Conservation (phyloP, 805 yeast species). For the Metschnikowia orientalis region DNA sequence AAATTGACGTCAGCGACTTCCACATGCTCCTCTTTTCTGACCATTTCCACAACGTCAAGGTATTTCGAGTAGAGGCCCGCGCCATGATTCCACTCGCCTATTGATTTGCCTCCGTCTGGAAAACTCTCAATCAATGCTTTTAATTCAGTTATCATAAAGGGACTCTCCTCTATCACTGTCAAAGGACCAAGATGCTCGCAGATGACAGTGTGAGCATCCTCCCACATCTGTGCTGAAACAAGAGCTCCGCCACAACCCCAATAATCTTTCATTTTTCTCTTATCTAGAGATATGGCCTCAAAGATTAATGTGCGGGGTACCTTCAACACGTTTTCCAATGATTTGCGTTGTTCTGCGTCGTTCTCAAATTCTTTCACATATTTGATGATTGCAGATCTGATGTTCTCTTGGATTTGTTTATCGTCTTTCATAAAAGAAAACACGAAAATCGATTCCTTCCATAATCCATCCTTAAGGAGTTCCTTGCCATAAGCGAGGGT, state of each 20-base stretch:
- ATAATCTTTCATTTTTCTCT: constrained; percentile 46
- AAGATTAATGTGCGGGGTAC: constrained; percentile 48
- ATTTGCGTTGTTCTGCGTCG: constrained; percentile 27
- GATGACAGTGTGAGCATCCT: constrained; percentile 60
- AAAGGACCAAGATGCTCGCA: constrained; percentile 65
- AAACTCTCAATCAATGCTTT: constrained; percentile 37
- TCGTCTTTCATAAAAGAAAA: constrained; percentile 55
- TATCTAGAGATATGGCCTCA: constrained; percentile 58
- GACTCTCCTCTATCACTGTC: constrained; percentile 50
- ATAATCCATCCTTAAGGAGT: constrained; percentile 43
- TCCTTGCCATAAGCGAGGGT: constrained; percentile 42
- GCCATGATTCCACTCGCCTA: constrained; percentile 52
- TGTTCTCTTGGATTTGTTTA: constrained; percentile 34
- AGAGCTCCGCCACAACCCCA: constrained; percentile 59
- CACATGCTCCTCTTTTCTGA: constrained; percentile 14
- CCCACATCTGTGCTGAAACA: constrained; percentile 54
- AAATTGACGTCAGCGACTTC: constrained; percentile 26
- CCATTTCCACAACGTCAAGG: constrained; percentile 25
- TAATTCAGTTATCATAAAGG: constrained; percentile 32
- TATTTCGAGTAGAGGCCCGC: constrained; percentile 56
- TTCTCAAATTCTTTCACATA: constrained; percentile 27
- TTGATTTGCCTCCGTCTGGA: constrained; percentile 37
- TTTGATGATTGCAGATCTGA: constrained; percentile 34
- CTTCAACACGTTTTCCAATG: constrained; percentile 35
- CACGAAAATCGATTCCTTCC: constrained; percentile 61